phyloP scores from a whole-genome alignment of 2,329 filamentous ascomycete genomes.

The Alternaria arborescens region DNA sequence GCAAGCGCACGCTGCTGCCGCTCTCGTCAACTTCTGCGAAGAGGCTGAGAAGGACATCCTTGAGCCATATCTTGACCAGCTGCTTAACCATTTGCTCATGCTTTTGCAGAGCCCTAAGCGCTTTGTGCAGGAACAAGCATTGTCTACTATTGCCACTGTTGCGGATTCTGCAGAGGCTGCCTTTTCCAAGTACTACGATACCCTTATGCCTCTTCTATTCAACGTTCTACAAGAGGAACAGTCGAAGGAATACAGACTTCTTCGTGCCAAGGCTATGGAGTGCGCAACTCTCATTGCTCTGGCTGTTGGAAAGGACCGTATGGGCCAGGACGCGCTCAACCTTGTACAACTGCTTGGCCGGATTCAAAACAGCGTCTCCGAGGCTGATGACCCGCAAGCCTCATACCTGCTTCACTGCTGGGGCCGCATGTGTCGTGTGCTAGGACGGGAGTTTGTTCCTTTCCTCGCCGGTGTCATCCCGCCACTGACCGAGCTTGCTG shows the following conservation, averaged over 20 bases:
- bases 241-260: constrained; percentile 88
- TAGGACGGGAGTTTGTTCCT: constrained; percentile 88
- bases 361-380: constrained; percentile 82
- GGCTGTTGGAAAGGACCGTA: constrained; percentile 91
- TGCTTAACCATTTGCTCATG: constrained; percentile 84
- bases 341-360: constrained; percentile 86
- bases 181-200: constrained; percentile 94
- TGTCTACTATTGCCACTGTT: constrained; percentile 97
- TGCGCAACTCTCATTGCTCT: constrained; percentile 95
- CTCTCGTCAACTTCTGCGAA: constrained; percentile 98
- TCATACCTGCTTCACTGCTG: constrained; percentile 99
- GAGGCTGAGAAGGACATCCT: constrained; percentile 92
- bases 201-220: constrained; percentile 93
- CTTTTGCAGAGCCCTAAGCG: constrained; percentile 91
- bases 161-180: constrained; percentile 97
- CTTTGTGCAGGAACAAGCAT: constrained; percentile 95
- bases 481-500: constrained; percentile 86
- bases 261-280: constrained; percentile 98
- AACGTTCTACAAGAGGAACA: constrained; percentile 88
- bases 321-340: constrained; percentile 85
- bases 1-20: constrained; percentile 96
- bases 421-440: constrained; percentile 97
- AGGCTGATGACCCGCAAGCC: constrained; percentile 92
- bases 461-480: constrained; percentile 95
- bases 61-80: constrained; percentile 89